Evolutionary conservation across 768 basidiomycete genomes (phyloP).

Genomic region (Suillus ampliporus): DNA sequence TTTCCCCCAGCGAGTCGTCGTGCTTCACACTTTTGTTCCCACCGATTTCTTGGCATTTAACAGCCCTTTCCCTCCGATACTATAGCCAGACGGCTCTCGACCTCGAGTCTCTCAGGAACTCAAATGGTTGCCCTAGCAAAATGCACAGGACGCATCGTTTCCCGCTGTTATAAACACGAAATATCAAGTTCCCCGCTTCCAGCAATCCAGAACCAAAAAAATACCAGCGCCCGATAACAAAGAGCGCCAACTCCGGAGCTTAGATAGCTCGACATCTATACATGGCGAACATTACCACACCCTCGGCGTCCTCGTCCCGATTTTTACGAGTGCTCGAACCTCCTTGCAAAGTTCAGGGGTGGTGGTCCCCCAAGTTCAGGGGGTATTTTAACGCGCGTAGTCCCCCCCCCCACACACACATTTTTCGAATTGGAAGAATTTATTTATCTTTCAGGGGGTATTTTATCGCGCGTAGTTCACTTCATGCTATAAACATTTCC

Average conservation of each 20-base stretch:
- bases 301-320: neutral
- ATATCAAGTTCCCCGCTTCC: too few species aligned
- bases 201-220: neutral
- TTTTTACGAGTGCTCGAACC: neutral
- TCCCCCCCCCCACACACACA: too few species aligned
- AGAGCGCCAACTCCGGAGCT: neutral
- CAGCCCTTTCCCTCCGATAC: neutral
- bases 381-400: neutral
- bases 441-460: conserved; percentile 1
- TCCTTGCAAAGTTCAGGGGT: conserved; percentile 9
- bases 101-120: too few species aligned
- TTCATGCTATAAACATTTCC: neutral
- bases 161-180: neutral
- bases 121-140: neutral
- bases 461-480: neutral
- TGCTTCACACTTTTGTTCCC: neutral
- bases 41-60: neutral
- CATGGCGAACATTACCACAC: conserved; percentile 6
- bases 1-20: neutral
- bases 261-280: neutral
- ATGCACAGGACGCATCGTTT: neutral
- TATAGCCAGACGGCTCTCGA: too few species aligned
- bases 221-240: neutral
- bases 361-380: conserved; percentile 2
- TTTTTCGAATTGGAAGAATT: too few species aligned